Conservation (phyloP, 495 filamentous ascomycete genomes). For the Hypomontagnella submonticulosa region DNA sequence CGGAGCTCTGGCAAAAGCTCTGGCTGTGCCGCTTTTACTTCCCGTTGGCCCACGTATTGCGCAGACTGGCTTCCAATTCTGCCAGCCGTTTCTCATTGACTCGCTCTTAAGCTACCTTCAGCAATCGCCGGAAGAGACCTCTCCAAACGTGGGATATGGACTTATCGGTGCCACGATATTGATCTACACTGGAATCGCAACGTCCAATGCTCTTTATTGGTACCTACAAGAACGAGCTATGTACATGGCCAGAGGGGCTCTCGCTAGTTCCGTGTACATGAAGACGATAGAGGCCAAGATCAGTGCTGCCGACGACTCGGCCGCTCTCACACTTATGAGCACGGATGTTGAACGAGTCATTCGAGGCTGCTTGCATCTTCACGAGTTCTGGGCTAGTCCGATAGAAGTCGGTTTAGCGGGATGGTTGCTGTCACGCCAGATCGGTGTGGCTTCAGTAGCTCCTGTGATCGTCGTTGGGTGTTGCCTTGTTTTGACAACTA, state of each 20-base stretch:
- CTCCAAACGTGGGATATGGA: conserved; percentile 59
- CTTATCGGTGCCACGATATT: conserved; percentile 54
- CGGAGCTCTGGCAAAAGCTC: conserved; percentile 34
- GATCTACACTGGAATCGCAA: conserved; percentile 67
- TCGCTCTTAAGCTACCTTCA: conserved; percentile 59
- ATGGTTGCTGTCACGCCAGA: conserved; percentile 46
- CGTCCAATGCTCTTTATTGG: conserved; percentile 63
- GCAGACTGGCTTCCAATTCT: conserved; percentile 63
- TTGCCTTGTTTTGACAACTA: conserved; percentile 40
- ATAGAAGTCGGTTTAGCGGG: conserved; percentile 43
- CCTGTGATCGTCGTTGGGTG: conserved; percentile 42
- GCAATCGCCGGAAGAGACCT: conserved; percentile 51
- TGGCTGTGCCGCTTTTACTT: conserved; percentile 46
- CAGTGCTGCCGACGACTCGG: conserved; percentile 53
- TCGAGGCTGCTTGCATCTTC: conserved; percentile 59
- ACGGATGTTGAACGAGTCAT: conserved; percentile 67
- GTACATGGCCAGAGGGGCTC: conserved; percentile 65
- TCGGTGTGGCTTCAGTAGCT: conserved; percentile 44
- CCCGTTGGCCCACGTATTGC: conserved; percentile 48
- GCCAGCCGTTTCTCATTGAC: conserved; percentile 73
- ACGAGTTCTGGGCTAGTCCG: conserved; percentile 65
- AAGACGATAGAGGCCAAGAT: conserved; percentile 61
- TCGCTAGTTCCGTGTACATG: conserved; percentile 67
- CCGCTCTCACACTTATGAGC: conserved; percentile 54
- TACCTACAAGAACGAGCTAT: conserved; percentile 57